Evolutionary conservation across 164 flowering plant genomes (phyloP), one percentile per base, ranked within the genome.

Genomic region (Magnolia kwangsiensis): DNA sequence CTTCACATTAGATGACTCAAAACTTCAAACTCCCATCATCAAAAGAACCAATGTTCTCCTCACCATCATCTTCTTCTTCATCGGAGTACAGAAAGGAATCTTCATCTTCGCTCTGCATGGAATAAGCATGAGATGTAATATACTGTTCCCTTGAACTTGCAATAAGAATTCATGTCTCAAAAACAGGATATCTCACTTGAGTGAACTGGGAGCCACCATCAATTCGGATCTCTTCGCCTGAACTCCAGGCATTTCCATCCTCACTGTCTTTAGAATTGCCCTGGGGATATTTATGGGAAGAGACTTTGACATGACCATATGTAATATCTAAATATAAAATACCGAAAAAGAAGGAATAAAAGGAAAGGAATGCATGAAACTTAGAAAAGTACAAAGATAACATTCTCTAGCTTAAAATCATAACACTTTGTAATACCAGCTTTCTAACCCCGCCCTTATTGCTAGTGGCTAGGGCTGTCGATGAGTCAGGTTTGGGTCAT

Each of bases 21-120:
- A 73, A 55, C 7, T 80, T 74, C 31, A 75, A 78, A 8, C 69
- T 68, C 4, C 75, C 79, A 50, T 75, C 82, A 37, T 65, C 72
- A 1, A 84, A 85, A 51, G 70, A 77, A 24, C 82, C 85, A 74
- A 50, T n/a, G 4, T 77, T 72, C 66, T 49, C 82, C 7, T 73
- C 61, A 50, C 45, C 50, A 7, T 67, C 75, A 7, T 81, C 85
- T 23, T 80, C 84, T n/a, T 82, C 84, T 61, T 31, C 74, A 58
- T 84, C 87, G 80, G 83, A 82, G 63, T 72, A 85, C 59, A 66
- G 69, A 67, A 8, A 37, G 49, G 85, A 79, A 72, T 23, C 85
- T 77, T 90, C 92, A 77, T 84, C 89, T 66, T 90, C 89, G 71
- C 82, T 83, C 93, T 90, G 88, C 82, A 85, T 1, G 77, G 29